Evolutionary conservation across 2,329 filamentous ascomycete species (phyloP).

Genomic region (Talaromyces sp.): DNA sequence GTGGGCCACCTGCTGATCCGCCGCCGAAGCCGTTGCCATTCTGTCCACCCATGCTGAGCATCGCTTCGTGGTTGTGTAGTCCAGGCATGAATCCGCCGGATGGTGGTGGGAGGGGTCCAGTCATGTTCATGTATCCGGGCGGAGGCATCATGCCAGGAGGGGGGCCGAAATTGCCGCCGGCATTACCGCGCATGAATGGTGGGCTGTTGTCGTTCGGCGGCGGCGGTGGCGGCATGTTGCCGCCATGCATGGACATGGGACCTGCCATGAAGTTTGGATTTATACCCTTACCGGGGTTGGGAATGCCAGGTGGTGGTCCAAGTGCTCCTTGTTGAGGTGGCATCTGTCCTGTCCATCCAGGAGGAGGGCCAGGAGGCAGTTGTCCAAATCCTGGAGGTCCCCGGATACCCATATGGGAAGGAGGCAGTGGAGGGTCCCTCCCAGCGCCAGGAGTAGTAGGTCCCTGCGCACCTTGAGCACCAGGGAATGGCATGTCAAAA

Average conservation of each 20-base stretch:
- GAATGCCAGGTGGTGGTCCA: constrained; percentile 39
- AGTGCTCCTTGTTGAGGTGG: constrained; percentile 36
- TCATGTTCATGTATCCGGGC: constrained; percentile 42
- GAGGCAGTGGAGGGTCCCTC: constrained; percentile 6
- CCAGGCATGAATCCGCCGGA: constrained; percentile 33
- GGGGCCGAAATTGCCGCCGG: constrained; percentile 30
- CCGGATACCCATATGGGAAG: constrained; percentile 38
- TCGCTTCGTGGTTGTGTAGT: constrained; percentile 32
- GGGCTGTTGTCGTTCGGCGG: constrained; percentile 36
- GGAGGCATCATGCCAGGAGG: constrained; percentile 46
- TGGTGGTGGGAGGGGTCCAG: constrained; percentile 35
- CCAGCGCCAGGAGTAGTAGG: constrained; percentile 7
- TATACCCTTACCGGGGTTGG: constrained; percentile 35
- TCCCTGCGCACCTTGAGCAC: constrained; percentile 24
- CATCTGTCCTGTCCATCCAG: constrained; percentile 37
- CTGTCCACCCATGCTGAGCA: constrained; percentile 37
- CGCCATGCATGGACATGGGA: constrained; percentile 36
- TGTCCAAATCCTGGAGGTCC: constrained; percentile 45
- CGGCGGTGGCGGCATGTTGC: constrained; percentile 21
- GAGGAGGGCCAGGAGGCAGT: constrained; percentile 30
- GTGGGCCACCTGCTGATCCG: constrained; percentile 35
- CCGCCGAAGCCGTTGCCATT: constrained; percentile 34
- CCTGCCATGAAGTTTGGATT: constrained; percentile 37
- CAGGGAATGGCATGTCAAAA: constrained; percentile 32
- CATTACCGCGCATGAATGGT: constrained; percentile 35